phyloP scores from a whole-genome alignment of 768 basidiomycete genomes.

The Ramaria rubella region DNA sequence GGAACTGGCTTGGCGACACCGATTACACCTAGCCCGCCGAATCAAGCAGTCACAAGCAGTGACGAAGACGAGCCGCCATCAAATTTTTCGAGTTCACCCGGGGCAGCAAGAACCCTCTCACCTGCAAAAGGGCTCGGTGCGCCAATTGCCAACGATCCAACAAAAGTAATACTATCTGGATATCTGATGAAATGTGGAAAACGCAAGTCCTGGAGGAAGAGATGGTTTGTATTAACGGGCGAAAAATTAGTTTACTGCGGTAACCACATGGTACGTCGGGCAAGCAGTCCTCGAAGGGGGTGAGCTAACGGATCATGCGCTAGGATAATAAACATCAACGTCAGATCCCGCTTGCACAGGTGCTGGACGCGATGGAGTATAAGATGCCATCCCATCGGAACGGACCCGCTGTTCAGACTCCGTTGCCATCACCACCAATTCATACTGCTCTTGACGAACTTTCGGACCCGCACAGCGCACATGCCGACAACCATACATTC shows the following conservation, averaged over 20 bases:
- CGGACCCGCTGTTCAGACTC: slow-evolving; percentile 22
- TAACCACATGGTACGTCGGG: slow-evolving; percentile 83
- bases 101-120: slow-evolving; percentile 25
- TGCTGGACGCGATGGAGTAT: slow-evolving; percentile 90
- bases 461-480: slow-evolving; percentile 43
- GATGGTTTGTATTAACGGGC: slow-evolving; percentile 93
- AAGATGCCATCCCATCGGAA: slow-evolving; percentile 53
- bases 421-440: slow-evolving; percentile 30
- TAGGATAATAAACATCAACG: slow-evolving; percentile 90
- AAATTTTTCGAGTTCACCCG: slow-evolving; percentile 29
- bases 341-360: slow-evolving; percentile 73
- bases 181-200: slow-evolving; percentile 98
- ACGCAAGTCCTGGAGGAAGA: slow-evolving; percentile 90
- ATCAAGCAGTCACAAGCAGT: slow-evolving; percentile 58
- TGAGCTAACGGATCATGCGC: not conserved
- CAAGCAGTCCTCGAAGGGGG: not conserved
- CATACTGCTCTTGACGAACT: slow-evolving; percentile 31
- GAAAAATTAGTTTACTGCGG: slow-evolving; percentile 83
- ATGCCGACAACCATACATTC: slow-evolving; percentile 55
- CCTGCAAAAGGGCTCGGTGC: slow-evolving; percentile 33
- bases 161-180: slow-evolving; percentile 79
- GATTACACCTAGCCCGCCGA: slow-evolving; percentile 19
- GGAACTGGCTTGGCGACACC: slow-evolving; percentile 15
- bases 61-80: slow-evolving; percentile 65
- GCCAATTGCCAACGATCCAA: slow-evolving; percentile 42